A percentile compares a stretch with the other conserved stretches of the same genome.
Conservation (phyloP, 495 filamentous ascomycete species). For the Penicillium turbatum region DNA sequence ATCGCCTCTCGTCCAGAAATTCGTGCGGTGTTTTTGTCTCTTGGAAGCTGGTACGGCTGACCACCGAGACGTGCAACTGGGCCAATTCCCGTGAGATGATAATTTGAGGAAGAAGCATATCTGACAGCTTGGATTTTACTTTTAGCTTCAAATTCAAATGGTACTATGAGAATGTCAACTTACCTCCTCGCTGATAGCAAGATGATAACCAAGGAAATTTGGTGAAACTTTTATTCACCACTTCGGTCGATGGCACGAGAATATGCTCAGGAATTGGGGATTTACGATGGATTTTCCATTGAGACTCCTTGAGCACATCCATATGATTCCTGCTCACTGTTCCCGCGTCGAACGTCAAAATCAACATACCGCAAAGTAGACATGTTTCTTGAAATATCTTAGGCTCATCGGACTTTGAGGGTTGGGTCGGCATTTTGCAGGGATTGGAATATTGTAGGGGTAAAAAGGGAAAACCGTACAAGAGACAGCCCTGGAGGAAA, state of each 20-base stretch:
- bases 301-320: background rate
- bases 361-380: background rate
- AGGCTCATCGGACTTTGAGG: background rate
- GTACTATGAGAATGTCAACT: background rate
- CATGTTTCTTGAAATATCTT: background rate
- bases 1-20: background rate
- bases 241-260: slow-evolving; percentile 6
- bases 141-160: background rate
- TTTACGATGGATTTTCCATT: slow-evolving; percentile 5
- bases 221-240: slow-evolving; percentile 2
- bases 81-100: slow-evolving; percentile 2
- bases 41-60: background rate
- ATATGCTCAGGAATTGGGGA: background rate
- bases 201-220: slow-evolving; percentile 7
- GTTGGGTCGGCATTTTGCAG: background rate
- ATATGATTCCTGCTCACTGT: background rate
- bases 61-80: background rate
- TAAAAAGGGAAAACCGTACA: background rate
- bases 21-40: slow-evolving; percentile 4
- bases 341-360: background rate
- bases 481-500: background rate
- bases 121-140: background rate
- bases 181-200: slow-evolving; percentile 7
- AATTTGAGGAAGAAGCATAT: slow-evolving; percentile 2
- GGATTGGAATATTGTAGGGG: background rate